Evolutionary conservation across 2,329 filamentous ascomycete genomes (phyloP).

Genomic region (Arthrobotrys megalospora): DNA sequence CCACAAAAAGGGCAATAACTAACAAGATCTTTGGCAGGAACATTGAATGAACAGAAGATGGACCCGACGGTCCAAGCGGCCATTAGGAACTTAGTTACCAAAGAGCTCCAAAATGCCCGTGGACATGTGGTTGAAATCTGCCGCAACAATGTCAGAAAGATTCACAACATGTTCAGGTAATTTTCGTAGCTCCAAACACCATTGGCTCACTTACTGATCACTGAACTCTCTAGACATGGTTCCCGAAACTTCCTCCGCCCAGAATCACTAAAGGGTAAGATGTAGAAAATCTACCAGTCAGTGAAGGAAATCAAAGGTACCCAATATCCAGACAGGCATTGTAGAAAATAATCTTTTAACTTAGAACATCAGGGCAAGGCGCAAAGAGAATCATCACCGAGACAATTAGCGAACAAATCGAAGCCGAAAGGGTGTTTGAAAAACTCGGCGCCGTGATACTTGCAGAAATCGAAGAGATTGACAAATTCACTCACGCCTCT

Average conservation of each 20-base stretch:
- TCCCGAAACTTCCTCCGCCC: conserved; percentile 35
- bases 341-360: background rate
- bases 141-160: conserved; percentile 5
- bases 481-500: background rate
- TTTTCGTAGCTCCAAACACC: background rate
- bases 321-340: background rate
- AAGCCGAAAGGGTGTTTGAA: conserved; percentile 12
- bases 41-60: background rate
- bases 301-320: conserved; percentile 24
- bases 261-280: conserved; percentile 23
- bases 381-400: background rate
- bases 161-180: conserved; percentile 38
- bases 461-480: conserved; percentile 4
- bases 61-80: background rate
- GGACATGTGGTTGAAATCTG: background rate
- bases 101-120: background rate
- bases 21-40: conserved; percentile 1
- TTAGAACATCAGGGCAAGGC: conserved; percentile 9
- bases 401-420: background rate
- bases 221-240: background rate
- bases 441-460: conserved; percentile 5
- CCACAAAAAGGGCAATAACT: background rate
- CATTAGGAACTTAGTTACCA: background rate
- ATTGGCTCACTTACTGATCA: background rate
- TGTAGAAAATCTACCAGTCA: conserved; percentile 34